Percentiles rank a stretch among this genome's conserved stretches.
Conservation (phyloP, 805 yeast genomes). For the Candida caryicola region DNA sequence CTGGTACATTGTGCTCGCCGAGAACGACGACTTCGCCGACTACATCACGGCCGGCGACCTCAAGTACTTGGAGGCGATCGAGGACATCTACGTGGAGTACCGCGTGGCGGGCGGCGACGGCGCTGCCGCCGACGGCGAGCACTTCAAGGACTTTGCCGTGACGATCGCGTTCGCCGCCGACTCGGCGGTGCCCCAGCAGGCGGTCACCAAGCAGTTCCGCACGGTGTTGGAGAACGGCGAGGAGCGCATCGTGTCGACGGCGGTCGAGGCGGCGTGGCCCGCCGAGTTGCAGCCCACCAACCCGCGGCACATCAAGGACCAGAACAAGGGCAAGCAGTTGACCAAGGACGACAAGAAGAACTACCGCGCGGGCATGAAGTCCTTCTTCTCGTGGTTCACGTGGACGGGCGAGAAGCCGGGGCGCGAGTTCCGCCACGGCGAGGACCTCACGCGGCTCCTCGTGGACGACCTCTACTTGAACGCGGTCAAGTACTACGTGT, state of each 20-base stretch:
- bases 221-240: slow-evolving; percentile 50
- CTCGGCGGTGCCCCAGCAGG: slow-evolving; percentile 51
- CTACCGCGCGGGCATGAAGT: slow-evolving; percentile 71
- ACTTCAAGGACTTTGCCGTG: slow-evolving; percentile 57
- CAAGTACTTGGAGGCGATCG: slow-evolving; percentile 65
- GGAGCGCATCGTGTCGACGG: slow-evolving; percentile 52
- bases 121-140: slow-evolving; percentile 14
- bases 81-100: slow-evolving; percentile 61
- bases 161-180: slow-evolving; percentile 53
- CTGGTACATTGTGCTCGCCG: slow-evolving; percentile 85
- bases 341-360: slow-evolving; percentile 53
- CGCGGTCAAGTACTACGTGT: slow-evolving; percentile 78
- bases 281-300: slow-evolving; percentile 51
- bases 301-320: slow-evolving; percentile 48
- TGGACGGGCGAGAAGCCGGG: slow-evolving; percentile 83
- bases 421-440: slow-evolving; percentile 76
- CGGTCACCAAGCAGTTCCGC: slow-evolving; percentile 58
- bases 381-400: slow-evolving; percentile 82
- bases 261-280: slow-evolving; percentile 70
- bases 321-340: slow-evolving; percentile 32
- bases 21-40: slow-evolving; percentile 81
- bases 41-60: slow-evolving; percentile 74
- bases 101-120: slow-evolving; percentile 28
- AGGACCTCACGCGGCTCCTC: slow-evolving; percentile 67
- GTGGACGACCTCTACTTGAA: slow-evolving; percentile 81